Base-by-base conservation (phyloP, 306 rosid genomes). In the Alnus rubra region DNA sequence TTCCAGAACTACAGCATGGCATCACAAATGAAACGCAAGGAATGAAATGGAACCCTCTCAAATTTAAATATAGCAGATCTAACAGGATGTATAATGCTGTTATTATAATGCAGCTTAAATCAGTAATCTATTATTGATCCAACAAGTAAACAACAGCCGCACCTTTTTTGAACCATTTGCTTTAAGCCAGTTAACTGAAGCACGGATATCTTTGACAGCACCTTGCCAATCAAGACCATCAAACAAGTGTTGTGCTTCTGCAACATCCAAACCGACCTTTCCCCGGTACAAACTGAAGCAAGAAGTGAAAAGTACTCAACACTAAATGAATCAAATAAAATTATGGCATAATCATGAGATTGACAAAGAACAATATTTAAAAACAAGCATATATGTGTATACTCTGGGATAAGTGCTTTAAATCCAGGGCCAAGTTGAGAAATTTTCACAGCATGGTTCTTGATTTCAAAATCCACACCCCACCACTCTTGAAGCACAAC, bases 401-500 rank as follows among this genome's bases (percentile, higher is more conserved):
- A 93, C 98, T 93, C 96, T n/a, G 98, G 98, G 71, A 93, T 92
- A 76, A 93, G 98, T 69, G 94, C 98, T 82, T 90, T 93, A 75
- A 91, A 92, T 56, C 98, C 96, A 81, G 87, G 53, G 52, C 88
- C 90, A 53, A 93, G 90, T 82, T 88, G 81, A 82, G 97, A 88
- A 76, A 93, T 93, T 79, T 87, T 91, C 69, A 82, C 80, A 35
- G 97, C 97, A 76, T 91, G 98, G 79, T 92, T 93, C 79, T 93
- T 93, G 56, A 90, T 68, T 81, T 93, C 98, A 50, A 60, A 92
- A 82, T 93, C 97, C 73, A 93, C 92, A 54, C 98, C 98, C 97
- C 97, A 93, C 97, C 97, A 91, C 77, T 93, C 97, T 84, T 93
- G 97, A 73, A 93, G 85, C 79, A 93, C 96, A 69, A 92, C 97